Evolutionary conservation across 108 stramenopile genomes (phyloP), one percentile per base, ranked within the genome.

Genomic region (Pseudonitzschia pungens): DNA sequence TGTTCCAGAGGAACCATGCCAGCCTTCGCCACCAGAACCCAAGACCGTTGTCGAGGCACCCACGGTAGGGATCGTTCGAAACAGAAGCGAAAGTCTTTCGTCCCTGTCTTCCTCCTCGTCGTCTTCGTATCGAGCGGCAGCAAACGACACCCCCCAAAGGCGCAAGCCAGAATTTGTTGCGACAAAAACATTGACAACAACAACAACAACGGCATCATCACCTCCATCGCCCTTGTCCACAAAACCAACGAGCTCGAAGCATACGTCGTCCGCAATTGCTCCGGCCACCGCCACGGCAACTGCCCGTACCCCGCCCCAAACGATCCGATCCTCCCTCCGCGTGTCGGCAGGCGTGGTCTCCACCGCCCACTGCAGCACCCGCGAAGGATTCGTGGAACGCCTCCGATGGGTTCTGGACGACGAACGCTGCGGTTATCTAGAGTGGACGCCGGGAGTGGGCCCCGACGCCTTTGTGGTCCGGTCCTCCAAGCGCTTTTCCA

Each of bases 361-460:
- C 36, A 36, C 36, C 36, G 36, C 36, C 6, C 60, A 62, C n/a
- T 62, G 60, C 29, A 29, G 60, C 32, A 62, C 60, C 32, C 60
- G 60, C 26, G 60, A 62, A 20, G 60, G 60, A 33, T 62, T 62
- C 20, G 0, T 62, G n/a, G 11, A 12, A 12, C 26, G 29, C 0
- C 60, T 62, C 20, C 9, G n/a, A 0, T 62, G 14, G 15, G 33
- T 62, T 7, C 16, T 62, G 40, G 32, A 33, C 29, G 60, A 62
- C 40, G 20, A 33, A 14, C 9, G n/a, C 40, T 7, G 11, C 32
- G 7, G 7, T 24, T 54, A 54, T 14, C 24, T 54, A 14, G 22
- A 7, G 24, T 54, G 53, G 53, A 54, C 15, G 53, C 53, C 53
- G 24, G 36, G 36, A 2, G 36, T 36, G 2, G 2, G 4, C 6